These are phyloP conservation scores for Puccinia coronata DNA, from an alignment of 1,284 basidiomycete species.

Conservation along the genomic window DNA sequence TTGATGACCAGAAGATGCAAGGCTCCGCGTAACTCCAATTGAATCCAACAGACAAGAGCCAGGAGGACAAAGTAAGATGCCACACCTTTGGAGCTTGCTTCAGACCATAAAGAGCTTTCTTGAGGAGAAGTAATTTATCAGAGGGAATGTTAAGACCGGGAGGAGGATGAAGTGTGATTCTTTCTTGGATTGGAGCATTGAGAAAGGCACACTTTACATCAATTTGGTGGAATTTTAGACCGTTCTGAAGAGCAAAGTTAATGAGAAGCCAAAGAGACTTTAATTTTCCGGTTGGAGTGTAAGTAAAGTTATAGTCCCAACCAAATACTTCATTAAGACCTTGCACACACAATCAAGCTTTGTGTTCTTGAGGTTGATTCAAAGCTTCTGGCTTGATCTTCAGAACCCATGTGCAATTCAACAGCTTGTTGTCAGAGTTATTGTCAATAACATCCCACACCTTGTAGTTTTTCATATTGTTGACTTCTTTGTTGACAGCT, in stretches of 20 bases:
- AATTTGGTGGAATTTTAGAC: constrained; percentile 4
- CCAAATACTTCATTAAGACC: not conserved
- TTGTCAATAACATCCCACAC: constrained; percentile 18
- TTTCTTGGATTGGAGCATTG: constrained; percentile 6
- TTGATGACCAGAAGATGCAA: not conserved
- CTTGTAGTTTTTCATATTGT: not conserved
- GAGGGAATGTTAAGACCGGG: not conserved
- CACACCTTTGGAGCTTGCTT: constrained; percentile 5
- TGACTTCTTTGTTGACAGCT: not conserved
- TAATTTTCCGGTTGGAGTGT: constrained; percentile 9
- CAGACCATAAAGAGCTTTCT: no score
- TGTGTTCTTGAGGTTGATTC: constrained; percentile 3
- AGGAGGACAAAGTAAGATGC: not conserved
- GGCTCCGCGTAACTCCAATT: not conserved
- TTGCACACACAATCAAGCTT: not conserved
- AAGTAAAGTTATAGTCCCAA: not conserved
- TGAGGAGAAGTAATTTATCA: not conserved
- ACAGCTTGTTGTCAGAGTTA: not conserved
- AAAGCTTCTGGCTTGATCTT: not conserved
- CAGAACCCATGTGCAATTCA: constrained; percentile 8
- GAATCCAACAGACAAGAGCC: no score
- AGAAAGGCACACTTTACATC: constrained; percentile 9
- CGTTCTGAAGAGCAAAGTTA: not conserved
- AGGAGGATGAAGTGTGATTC: constrained; percentile 8
- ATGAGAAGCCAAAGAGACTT: constrained; percentile 3